These are phyloP conservation scores for Monilinia fructicola DNA, from an alignment of 2,329 filamentous ascomycete species.

Conservation along the genomic window DNA sequence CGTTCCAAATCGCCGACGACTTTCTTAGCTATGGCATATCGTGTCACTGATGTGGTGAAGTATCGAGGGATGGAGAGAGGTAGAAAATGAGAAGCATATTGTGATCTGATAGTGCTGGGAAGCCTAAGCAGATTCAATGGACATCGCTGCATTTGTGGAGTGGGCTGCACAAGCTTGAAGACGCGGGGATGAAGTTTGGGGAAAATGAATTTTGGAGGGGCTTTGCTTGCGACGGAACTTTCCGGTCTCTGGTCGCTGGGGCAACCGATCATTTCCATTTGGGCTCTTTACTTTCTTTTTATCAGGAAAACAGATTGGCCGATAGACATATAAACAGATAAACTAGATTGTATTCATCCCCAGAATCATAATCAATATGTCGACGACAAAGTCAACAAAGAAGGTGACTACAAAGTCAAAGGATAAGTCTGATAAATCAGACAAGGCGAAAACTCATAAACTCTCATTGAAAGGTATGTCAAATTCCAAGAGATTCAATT, in stretches of 20 bases:
- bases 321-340: neutral
- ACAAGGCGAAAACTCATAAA: conserved; percentile 91
- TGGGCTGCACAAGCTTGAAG: conserved; percentile 21
- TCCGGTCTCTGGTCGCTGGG: conserved; percentile 24
- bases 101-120: conserved; percentile 38
- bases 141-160: conserved; percentile 42
- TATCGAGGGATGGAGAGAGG: conserved; percentile 20
- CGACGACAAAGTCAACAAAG: conserved; percentile 2
- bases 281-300: conserved; percentile 18
- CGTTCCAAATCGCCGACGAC: conserved; percentile 49
- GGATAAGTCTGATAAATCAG: conserved; percentile 46
- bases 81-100: conserved; percentile 37
- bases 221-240: conserved; percentile 18
- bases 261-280: conserved; percentile 17
- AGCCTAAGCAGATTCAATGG: conserved; percentile 40
- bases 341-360: neutral
- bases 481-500: neutral
- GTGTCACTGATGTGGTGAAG: conserved; percentile 37
- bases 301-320: neutral
- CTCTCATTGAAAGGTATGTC: conserved; percentile 79
- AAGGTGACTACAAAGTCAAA: conserved; percentile 34
- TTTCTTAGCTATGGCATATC: conserved; percentile 38
- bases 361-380: conserved; percentile 2
- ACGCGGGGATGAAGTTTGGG: conserved; percentile 11
- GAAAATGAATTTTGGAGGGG: conserved; percentile 9